Evolutionary conservation across 2,329 filamentous ascomycete genomes (phyloP).

Genomic region (Berkeleyomyces basicola): DNA sequence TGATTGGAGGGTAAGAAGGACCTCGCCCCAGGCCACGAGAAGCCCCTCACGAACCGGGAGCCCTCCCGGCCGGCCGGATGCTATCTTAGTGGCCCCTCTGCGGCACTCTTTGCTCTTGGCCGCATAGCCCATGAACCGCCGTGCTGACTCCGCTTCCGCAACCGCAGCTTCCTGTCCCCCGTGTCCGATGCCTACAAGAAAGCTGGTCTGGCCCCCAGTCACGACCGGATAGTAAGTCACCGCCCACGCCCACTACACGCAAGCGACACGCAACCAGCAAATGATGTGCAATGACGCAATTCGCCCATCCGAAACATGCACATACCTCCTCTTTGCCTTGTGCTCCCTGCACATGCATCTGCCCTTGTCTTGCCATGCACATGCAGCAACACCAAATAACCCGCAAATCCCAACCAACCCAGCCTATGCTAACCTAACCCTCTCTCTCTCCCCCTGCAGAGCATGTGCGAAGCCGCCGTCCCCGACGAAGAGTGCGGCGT

Average conservation of each 20-base stretch:
- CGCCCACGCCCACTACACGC: not conserved
- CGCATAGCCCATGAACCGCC: not conserved
- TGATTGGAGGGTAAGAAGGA: slow-evolving; percentile 56
- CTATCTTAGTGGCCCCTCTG: no score
- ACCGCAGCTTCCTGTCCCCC: slow-evolving; percentile 23
- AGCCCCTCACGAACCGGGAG: no score
- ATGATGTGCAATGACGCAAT: slow-evolving; percentile 7
- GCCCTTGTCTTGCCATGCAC: not conserved
- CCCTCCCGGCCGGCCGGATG: no score
- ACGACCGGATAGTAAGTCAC: slow-evolving; percentile 20
- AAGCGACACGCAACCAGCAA: not conserved
- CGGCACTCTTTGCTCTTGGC: no score
- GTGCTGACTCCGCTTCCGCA: not conserved
- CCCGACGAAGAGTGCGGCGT: slow-evolving; percentile 56
- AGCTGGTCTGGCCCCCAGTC: slow-evolving; percentile 23
- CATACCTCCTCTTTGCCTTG: not conserved
- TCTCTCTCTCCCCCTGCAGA: slow-evolving; percentile 10
- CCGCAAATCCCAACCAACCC: not conserved
- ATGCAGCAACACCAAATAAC: not conserved
- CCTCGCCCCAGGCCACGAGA: no score
- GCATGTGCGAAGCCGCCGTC: slow-evolving; percentile 76
- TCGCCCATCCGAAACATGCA: not conserved
- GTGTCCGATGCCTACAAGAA: slow-evolving; percentile 24
- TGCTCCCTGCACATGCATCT: slow-evolving; percentile 1
- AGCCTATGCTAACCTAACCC: not conserved